Evolutionary conservation across 441 rosid genomes (phyloP).

Genomic region (Omphalea diandra): DNA sequence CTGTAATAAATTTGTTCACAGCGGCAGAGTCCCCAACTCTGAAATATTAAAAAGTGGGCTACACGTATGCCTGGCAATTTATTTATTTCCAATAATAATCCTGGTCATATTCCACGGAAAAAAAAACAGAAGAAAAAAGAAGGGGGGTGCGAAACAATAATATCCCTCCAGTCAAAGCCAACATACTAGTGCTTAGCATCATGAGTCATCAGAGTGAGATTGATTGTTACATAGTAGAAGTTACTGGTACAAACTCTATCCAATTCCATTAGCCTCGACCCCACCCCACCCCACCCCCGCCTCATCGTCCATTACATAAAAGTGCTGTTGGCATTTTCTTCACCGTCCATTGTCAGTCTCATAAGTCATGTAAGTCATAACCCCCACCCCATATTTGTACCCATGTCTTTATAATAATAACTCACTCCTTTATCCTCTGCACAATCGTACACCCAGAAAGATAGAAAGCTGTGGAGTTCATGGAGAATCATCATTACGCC

Average conservation of each 20-base stretch:
- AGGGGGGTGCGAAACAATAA: too few relatives aligned
- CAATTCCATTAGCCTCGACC: background rate
- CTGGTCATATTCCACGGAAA: too few relatives aligned
- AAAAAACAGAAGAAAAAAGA: too few relatives aligned
- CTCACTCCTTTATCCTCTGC: background rate
- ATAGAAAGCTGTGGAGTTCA: slow-evolving; percentile 4
- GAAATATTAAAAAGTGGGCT: too few relatives aligned
- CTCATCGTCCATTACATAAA: background rate
- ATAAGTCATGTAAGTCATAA: background rate
- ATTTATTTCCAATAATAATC: background rate
- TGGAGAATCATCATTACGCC: slow-evolving; percentile 47
- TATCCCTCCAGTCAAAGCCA: slow-evolving; percentile 14
- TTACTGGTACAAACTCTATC: slow-evolving; percentile 5
- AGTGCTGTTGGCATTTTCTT: background rate
- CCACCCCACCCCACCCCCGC: too few relatives aligned
- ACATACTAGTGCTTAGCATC: background rate
- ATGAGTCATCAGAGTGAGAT: slow-evolving; percentile 7
- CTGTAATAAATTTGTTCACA: too few relatives aligned
- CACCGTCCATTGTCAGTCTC: slow-evolving; percentile 11
- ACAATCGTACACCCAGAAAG: background rate
- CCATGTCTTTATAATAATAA: slow-evolving; percentile 4
- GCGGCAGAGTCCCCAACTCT: too few relatives aligned
- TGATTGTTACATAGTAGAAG: slow-evolving; percentile 2
- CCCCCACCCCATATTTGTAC: background rate
- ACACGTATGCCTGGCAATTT: too few relatives aligned